phyloP scores from a whole-genome alignment of 148 eudicot genomes.

The Salicornia ramosissima region DNA sequence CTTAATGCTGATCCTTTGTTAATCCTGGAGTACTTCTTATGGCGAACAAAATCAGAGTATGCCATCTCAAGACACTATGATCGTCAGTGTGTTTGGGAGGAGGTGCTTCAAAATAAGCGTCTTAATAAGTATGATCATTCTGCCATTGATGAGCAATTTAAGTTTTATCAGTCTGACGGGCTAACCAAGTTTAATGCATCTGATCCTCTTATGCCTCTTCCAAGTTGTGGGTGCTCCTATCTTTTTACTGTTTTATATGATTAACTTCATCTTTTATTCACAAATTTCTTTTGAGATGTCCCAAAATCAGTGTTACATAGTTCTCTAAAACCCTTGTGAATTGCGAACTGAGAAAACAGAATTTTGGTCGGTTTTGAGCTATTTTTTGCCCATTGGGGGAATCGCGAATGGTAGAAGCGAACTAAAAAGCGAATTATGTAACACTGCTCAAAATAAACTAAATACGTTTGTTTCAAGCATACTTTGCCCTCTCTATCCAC shows the following conservation, averaged over 20 bases:
- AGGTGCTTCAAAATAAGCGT: slow-evolving; percentile 95
- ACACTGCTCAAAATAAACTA: too few relatives aligned
- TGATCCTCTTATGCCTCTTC: slow-evolving; percentile 64
- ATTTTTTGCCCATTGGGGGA: too few relatives aligned
- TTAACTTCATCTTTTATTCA: background rate
- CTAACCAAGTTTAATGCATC: slow-evolving; percentile 78
- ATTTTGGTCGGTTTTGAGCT: too few relatives aligned
- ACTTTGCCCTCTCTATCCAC: background rate
- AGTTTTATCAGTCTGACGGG: slow-evolving; percentile 83
- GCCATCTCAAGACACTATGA: slow-evolving; percentile 94
- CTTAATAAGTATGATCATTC: slow-evolving; percentile 91
- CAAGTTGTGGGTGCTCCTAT: slow-evolving; percentile 65
- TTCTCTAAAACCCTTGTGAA: too few relatives aligned
- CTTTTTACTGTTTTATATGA: background rate
- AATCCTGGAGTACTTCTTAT: slow-evolving; percentile 73
- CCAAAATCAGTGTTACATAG: background rate
- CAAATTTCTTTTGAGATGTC: background rate
- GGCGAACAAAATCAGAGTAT: slow-evolving; percentile 81
- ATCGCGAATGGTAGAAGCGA: too few relatives aligned
- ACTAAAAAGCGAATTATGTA: too few relatives aligned
- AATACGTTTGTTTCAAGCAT: background rate
- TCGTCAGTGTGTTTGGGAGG: slow-evolving; percentile 98
- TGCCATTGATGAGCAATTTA: slow-evolving; percentile 85
- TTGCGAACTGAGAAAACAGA: too few relatives aligned
- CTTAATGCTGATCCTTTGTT: slow-evolving; percentile 80